Percentiles rank a stretch among this genome's conserved stretches.
These are phyloP conservation scores for Cryptococcus jaspeensis DNA, from an alignment of 1,284 basidiomycete species.

Conservation along the genomic window DNA sequence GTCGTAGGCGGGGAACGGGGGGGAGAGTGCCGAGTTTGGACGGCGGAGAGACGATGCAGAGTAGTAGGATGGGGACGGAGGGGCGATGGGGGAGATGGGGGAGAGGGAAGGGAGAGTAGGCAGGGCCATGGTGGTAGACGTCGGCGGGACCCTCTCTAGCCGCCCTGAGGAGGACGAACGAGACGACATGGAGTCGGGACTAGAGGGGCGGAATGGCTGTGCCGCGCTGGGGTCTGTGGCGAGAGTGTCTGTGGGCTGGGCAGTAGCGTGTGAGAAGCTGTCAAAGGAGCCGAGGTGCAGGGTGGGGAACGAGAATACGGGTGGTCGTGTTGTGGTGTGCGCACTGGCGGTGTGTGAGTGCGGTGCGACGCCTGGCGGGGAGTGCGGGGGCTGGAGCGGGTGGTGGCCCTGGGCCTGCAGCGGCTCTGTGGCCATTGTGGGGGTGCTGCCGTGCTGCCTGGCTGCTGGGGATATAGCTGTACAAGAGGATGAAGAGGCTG, in stretches of 20 bases:
- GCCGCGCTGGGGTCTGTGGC: neutral
- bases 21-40: neutral
- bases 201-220: conserved; percentile 1
- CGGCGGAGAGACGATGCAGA: conserved; percentile 4
- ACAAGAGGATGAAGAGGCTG: too few relatives aligned
- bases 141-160: conserved; percentile 8
- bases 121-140: conserved; percentile 19
- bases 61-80: conserved; percentile 11
- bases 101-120: conserved; percentile 30
- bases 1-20: neutral
- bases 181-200: conserved; percentile 10
- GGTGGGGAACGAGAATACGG: conserved; percentile 25
- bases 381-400: neutral
- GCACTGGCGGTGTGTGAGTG: neutral
- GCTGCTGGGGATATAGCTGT: too few relatives aligned
- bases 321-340: conserved; percentile 10
- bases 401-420: too few relatives aligned
- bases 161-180: conserved; percentile 12
- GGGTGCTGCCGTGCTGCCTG: too few relatives aligned
- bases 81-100: conserved; percentile 29
- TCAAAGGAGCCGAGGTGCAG: conserved; percentile 35
- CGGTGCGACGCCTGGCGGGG: neutral
- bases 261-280: neutral
- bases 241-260: neutral
- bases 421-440: too few relatives aligned